phyloP scores from a whole-genome alignment of 768 basidiomycete genomes.

The Rhodotorula babjevae region DNA sequence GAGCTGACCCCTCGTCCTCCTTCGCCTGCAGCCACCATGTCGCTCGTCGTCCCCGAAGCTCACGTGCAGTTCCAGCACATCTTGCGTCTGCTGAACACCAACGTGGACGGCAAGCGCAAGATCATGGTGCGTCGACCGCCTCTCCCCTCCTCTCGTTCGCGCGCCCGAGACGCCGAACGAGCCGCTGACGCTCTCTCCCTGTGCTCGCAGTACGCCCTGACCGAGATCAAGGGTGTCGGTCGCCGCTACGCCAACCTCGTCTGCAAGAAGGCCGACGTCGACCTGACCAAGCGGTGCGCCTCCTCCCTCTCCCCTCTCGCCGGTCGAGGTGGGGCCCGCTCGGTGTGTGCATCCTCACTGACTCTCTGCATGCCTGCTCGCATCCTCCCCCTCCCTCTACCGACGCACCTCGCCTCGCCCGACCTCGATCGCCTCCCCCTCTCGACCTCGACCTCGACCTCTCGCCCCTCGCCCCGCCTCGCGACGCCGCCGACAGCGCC shows the following conservation, averaged over 20 bases:
- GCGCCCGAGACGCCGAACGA: no score
- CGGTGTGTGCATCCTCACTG: no score
- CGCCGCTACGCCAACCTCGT: slow-evolving; percentile 97
- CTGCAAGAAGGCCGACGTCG: slow-evolving; percentile 99
- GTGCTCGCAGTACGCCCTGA: slow-evolving; percentile 68
- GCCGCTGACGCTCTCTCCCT: neutral
- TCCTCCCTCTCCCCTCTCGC: no score
- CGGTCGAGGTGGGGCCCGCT: neutral
- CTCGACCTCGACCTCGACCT: neutral
- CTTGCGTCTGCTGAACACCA: slow-evolving; percentile 97
- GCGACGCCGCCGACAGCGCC: slow-evolving; percentile 60
- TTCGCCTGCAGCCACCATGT: slow-evolving; percentile 59
- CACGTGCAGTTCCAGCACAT: slow-evolving; percentile 87
- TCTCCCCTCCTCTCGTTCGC: neutral
- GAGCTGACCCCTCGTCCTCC: neutral
- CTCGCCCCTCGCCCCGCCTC: neutral
- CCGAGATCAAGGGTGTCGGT: slow-evolving; percentile 99
- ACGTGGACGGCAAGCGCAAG: slow-evolving; percentile 98
- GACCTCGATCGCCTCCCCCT: no score
- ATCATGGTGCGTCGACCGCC: slow-evolving; percentile 57
- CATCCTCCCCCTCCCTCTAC: neutral
- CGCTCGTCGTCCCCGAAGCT: slow-evolving; percentile 91
- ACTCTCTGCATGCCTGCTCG: neutral
- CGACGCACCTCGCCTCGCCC: no score
- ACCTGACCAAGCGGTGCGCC: slow-evolving; percentile 91